Evolutionary conservation across 2,329 filamentous ascomycete species (phyloP).

Genomic region (Hirsutella rhossiliensis): DNA sequence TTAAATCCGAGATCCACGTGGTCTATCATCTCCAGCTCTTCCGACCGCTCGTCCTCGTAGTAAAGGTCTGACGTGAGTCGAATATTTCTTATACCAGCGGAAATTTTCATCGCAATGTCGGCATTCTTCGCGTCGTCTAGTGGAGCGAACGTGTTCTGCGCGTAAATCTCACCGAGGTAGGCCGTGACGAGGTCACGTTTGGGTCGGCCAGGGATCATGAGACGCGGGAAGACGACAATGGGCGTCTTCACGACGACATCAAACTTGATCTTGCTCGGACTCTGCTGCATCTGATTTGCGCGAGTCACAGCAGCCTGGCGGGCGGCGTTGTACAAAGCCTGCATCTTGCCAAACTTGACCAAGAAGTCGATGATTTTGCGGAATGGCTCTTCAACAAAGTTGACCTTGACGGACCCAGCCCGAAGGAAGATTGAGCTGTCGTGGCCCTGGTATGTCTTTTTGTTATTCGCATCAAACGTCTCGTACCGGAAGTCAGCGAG

Average conservation of each 20-base stretch:
- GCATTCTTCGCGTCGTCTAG: slow-evolving; percentile 65
- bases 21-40: slow-evolving; percentile 93
- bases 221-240: slow-evolving; percentile 85
- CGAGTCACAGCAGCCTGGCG: slow-evolving; percentile 89
- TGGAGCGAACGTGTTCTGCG: slow-evolving; percentile 81
- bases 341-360: slow-evolving; percentile 99
- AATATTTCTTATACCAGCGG: slow-evolving; percentile 84
- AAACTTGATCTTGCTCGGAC: slow-evolving; percentile 81
- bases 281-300: slow-evolving; percentile 86
- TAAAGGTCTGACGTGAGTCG: slow-evolving; percentile 82
- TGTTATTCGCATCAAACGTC: slow-evolving; percentile 68
- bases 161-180: slow-evolving; percentile 94
- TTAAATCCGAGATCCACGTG: slow-evolving; percentile 91
- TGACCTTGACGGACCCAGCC: slow-evolving; percentile 90
- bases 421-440: slow-evolving; percentile 84
- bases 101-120: slow-evolving; percentile 76
- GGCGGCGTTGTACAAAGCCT: slow-evolving; percentile 95
- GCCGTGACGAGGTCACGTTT: slow-evolving; percentile 78
- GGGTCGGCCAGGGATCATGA: slow-evolving; percentile 55
- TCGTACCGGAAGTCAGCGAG: slow-evolving; percentile 96
- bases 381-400: slow-evolving; percentile 95
- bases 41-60: slow-evolving; percentile 57
- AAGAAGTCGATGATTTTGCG: slow-evolving; percentile 96
- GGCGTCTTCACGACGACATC: slow-evolving; percentile 90
- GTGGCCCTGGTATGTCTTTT: slow-evolving; percentile 76